Percentiles rank a stretch among this genome's conserved stretches.
phyloP scores from a whole-genome alignment of 345 rosid species.

The Pelargonium nanum region DNA sequence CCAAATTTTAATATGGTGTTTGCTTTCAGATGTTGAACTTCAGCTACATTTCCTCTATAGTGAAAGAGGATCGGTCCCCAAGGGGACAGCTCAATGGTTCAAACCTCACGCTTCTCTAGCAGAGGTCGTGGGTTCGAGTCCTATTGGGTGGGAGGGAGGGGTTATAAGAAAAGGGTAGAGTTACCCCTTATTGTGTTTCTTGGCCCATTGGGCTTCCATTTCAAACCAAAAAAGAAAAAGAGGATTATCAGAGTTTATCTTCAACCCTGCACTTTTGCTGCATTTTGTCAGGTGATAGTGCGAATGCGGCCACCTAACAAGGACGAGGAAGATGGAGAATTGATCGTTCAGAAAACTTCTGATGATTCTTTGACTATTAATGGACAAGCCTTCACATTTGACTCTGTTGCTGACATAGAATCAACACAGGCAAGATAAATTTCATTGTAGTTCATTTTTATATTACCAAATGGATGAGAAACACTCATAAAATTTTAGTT shows the following conservation, averaged over 20 bases:
- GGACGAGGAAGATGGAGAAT: slow-evolving; percentile 68
- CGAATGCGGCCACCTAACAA: slow-evolving; percentile 74
- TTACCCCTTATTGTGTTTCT: too few species aligned
- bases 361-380: slow-evolving; percentile 54
- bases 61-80: too few species aligned
- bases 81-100: too few species aligned
- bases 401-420: slow-evolving; percentile 66
- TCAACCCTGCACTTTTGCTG: background rate
- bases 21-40: background rate
- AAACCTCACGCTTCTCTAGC: too few species aligned
- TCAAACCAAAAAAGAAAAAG: too few species aligned
- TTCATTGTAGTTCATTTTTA: background rate
- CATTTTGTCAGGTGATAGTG: slow-evolving; percentile 50
- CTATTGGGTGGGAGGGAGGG: too few species aligned
- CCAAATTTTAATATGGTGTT: background rate
- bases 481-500: background rate
- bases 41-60: background rate
- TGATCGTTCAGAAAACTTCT: slow-evolving; percentile 52
- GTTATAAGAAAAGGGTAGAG: too few species aligned
- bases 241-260: background rate
- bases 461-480: background rate
- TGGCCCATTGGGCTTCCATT: background rate
- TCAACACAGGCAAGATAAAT: slow-evolving; percentile 53
- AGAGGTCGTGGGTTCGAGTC: too few species aligned
- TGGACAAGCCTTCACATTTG: slow-evolving; percentile 80